phyloP scores from a whole-genome alignment of 306 rosid genomes.

The Urtica urens region DNA sequence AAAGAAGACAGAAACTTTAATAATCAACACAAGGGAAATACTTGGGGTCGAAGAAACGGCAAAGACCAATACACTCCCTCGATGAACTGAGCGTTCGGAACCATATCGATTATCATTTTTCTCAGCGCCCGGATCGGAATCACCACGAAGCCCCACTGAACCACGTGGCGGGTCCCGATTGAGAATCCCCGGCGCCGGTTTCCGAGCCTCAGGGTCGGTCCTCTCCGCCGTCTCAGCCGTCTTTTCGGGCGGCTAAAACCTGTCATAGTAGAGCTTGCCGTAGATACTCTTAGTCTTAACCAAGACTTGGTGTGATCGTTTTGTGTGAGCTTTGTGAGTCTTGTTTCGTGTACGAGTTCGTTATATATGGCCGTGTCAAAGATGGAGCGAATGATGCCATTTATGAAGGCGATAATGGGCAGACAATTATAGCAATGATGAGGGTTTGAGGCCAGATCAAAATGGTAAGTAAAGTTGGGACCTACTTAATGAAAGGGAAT shows the following conservation, averaged over 20 bases:
- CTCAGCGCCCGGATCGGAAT: slow-evolving; percentile 59
- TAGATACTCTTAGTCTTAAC: slow-evolving; percentile 36
- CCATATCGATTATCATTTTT: slow-evolving; percentile 57
- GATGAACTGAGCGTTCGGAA: slow-evolving; percentile 40
- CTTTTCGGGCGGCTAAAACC: slow-evolving; percentile 50
- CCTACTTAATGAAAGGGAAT: slow-evolving; percentile 5
- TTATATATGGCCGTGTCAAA: slow-evolving; percentile 36
- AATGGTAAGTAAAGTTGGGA: slow-evolving; percentile 38
- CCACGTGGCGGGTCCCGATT: slow-evolving; percentile 42
- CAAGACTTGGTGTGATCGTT: slow-evolving; percentile 51
- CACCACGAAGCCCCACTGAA: slow-evolving; percentile 57
- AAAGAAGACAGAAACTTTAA: neutral
- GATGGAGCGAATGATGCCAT: slow-evolving; percentile 28
- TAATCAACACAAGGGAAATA: slow-evolving; percentile 72
- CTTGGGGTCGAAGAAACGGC: slow-evolving; percentile 62
- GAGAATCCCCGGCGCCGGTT: slow-evolving; percentile 57
- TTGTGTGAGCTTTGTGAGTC: neutral
- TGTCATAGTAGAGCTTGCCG: slow-evolving; percentile 38
- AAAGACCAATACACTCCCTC: slow-evolving; percentile 67
- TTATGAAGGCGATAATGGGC: slow-evolving; percentile 55
- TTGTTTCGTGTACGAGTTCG: neutral
- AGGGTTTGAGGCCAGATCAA: slow-evolving; percentile 44
- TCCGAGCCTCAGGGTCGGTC: slow-evolving; percentile 59
- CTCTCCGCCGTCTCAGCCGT: slow-evolving; percentile 45
- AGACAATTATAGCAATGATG: slow-evolving; percentile 54